Conservation (phyloP, 306 rosid genomes). For the Urtica urens region DNA sequence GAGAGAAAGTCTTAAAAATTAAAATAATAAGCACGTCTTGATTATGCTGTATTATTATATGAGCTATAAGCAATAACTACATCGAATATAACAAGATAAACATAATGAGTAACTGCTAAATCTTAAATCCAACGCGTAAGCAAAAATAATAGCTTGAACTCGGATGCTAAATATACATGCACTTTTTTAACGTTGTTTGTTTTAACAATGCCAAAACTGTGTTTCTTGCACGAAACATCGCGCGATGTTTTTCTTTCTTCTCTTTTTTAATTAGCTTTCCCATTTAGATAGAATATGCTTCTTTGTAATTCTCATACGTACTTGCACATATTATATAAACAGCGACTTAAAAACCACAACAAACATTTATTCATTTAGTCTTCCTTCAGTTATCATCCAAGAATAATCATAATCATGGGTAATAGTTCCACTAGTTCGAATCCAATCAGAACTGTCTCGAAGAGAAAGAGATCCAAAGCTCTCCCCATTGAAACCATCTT, state of each 20-base stretch:
- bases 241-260: too few relatives aligned
- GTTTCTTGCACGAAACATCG: slow-evolving; percentile 28
- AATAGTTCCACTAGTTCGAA: slow-evolving; percentile 16
- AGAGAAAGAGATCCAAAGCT: slow-evolving; percentile 12
- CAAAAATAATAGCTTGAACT: too few relatives aligned
- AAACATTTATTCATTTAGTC: background rate
- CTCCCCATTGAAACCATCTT: slow-evolving; percentile 39
- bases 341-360: background rate
- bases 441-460: slow-evolving; percentile 14
- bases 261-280: background rate
- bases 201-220: background rate
- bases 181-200: background rate
- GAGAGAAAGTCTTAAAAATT: too few relatives aligned
- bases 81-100: too few relatives aligned
- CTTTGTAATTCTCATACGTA: slow-evolving; percentile 14
- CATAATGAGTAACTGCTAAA: too few relatives aligned
- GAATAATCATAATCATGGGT: slow-evolving; percentile 20
- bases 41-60: too few relatives aligned
- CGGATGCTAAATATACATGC: too few relatives aligned
- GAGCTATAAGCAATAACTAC: too few relatives aligned
- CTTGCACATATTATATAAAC: background rate
- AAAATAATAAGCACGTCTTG: too few relatives aligned
- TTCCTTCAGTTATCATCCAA: background rate
- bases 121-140: slow-evolving; percentile 8
- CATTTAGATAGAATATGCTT: slow-evolving; percentile 12